Evolutionary conservation across 2,329 filamentous ascomycete genomes (phyloP).

Genomic region (Xylaria sp.): DNA sequence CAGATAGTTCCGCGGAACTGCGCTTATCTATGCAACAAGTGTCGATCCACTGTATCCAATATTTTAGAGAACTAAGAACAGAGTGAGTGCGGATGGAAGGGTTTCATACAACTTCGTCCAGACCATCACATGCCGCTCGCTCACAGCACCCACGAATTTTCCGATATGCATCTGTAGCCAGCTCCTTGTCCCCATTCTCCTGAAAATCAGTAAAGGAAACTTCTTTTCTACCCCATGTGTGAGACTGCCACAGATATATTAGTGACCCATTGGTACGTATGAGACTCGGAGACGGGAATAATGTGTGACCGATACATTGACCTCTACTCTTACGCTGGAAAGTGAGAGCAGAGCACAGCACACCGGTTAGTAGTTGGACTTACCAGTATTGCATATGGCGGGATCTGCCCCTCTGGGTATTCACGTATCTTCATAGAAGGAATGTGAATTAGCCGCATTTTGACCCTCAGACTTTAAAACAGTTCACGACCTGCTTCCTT

Average conservation of each 20-base stretch:
- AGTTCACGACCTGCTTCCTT: too few species aligned
- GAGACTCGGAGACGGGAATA: too few species aligned
- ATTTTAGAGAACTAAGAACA: background rate
- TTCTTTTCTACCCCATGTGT: background rate
- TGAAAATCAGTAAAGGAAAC: background rate
- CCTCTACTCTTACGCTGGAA: background rate
- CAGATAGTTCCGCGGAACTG: background rate
- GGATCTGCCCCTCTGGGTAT: background rate
- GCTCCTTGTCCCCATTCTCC: background rate
- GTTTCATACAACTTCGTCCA: background rate
- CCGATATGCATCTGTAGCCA: background rate
- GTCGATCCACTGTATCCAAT: background rate
- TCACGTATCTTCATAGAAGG: background rate
- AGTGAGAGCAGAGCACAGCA: background rate
- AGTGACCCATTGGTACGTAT: background rate
- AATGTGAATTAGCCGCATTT: background rate
- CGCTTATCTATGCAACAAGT: background rate
- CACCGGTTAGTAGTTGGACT: background rate
- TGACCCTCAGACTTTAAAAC: too few species aligned
- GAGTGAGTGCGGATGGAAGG: background rate
- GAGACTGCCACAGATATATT: background rate
- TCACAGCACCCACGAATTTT: background rate
- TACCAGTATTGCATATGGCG: background rate
- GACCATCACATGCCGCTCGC: background rate
- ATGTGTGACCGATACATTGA: too few species aligned